Evolutionary conservation across 148 eudicot species (phyloP), one percentile per base, ranked within the genome.

Genomic region (Rhododendron ferrugineum): DNA sequence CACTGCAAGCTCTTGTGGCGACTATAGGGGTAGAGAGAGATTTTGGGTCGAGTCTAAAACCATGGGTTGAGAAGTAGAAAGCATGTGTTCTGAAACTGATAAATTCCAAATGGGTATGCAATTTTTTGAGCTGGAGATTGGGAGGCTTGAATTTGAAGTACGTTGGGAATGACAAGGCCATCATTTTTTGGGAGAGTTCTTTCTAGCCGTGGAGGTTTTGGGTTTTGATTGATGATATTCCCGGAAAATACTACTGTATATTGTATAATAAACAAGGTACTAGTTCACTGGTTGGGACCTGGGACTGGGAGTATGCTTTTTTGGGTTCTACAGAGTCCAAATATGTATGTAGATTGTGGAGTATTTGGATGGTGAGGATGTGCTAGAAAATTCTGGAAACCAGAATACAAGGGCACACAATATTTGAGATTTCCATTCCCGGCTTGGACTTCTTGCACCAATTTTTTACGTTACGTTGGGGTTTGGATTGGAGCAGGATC

Each of bases 121-220:
- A 85, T 47, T 68, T 84, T 64, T 83, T 79, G 87, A 4, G 72
- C 26, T 75, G 89, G 77, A 88, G 73, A 83, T 82, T 88, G 34
- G 85, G 85, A 70, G 86, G 83, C n/a, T 85, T 89, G 84, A 91
- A 90, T 11, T 88, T 86, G 84, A 92, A 84, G 72, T 87, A 83
- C 56, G 87, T 64, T 77, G 88, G 88, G 86, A 88, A 79, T 78
- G 92, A 82, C 78, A 88, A 87, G 47, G 88, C 82, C 92, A 91
- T 92, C 84, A 79, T 91, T 26, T n/a, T 54, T 1, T 46, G n/a
- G 2, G 26, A 49, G 44, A 46, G 2, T 78, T 6, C 81, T 46
- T 44, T 32, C 64, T 26, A 20, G 9, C 30, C 34, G 56, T 18
- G 4, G 23, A 26, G 22, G 66, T 56, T 18, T 32, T 34, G 44